Percentiles rank a stretch among this genome's conserved stretches.
Evolutionary conservation across 2,329 filamentous ascomycete genomes (phyloP).

Genomic region (Penicillium verrucosum): DNA sequence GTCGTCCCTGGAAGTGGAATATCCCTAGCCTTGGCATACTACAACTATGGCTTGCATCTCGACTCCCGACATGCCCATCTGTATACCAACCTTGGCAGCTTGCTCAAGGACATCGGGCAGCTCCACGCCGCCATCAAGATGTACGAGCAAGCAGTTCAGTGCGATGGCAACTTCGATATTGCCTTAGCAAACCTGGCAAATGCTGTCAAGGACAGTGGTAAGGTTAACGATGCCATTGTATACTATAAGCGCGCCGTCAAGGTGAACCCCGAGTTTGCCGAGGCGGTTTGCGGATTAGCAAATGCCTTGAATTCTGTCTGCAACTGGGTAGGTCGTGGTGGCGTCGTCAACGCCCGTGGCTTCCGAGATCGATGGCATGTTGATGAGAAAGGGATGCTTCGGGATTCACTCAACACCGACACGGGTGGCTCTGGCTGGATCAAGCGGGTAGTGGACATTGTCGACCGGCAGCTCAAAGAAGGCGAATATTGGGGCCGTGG

Average conservation of each 20-base stretch:
- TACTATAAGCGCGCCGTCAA: slow-evolving; percentile 89
- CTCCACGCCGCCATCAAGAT: slow-evolving; percentile 88
- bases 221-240: slow-evolving; percentile 83
- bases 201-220: slow-evolving; percentile 93
- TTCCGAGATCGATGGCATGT: slow-evolving; percentile 91
- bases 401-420: slow-evolving; percentile 64
- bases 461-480: slow-evolving; percentile 80
- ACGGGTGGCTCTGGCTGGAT: slow-evolving; percentile 71
- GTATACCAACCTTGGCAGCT: slow-evolving; percentile 91
- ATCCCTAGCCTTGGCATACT: slow-evolving; percentile 84
- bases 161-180: slow-evolving; percentile 94
- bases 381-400: slow-evolving; percentile 74
- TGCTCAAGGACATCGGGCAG: slow-evolving; percentile 94
- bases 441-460: slow-evolving; percentile 84
- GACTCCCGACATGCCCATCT: slow-evolving; percentile 90
- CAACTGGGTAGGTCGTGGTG: slow-evolving; percentile 86
- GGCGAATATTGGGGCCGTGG: slow-evolving; percentile 83
- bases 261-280: slow-evolving; percentile 92
- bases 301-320: slow-evolving; percentile 96
- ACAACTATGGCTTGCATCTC: slow-evolving; percentile 85
- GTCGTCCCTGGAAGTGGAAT: slow-evolving; percentile 82
- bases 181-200: slow-evolving; percentile 95
- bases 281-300: slow-evolving; percentile 91
- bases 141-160: slow-evolving; percentile 92
- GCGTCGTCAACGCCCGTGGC: slow-evolving; percentile 70